Evolutionary conservation across 1,284 basidiomycete species (phyloP), one percentile per base, ranked within the genome.

Genomic region (Stygiomarasmius scandens): DNA sequence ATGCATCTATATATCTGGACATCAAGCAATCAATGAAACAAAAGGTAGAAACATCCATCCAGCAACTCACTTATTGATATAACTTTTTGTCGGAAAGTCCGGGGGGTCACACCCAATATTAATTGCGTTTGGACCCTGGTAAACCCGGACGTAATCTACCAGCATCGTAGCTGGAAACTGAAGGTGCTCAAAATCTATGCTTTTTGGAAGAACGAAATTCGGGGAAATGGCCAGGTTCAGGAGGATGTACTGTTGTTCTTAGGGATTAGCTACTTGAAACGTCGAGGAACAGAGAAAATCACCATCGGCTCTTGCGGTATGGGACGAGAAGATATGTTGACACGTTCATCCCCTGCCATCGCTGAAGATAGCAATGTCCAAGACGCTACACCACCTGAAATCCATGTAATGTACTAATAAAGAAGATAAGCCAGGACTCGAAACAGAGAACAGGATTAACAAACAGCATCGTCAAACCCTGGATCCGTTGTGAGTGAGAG

Each of bases 301-400:
- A 80, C 78, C 83, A 87, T 84, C 2, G 85, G 85, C 67, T 88
- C 87, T 58, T 83, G 78, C 0, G 87, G 76, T 20, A 92, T 78
- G 2, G 81, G 74, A 16, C 90, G 76, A 55, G 82, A 76, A 3
- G 78, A 77, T 23, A 91, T 84, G 51, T 84, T 69, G 27, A 81
- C 78, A 0, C 66, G 54, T 0, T 70, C 49, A 61, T 88, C 81
- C 3, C 86, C 77, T 1, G 76, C 84, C 59, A 90, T 73, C 0
- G 82, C 89, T 11, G 70, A 75, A 9, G 71, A 78, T 43, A 79
- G 76, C 44, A 92, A 61, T 5, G 81, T 85, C 86, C 85, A 92
- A 36, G 83, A 74, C 46, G 74, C 69, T 58, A 77, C 73, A 60
- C 73, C 74, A 52, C 82, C 74, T 53, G 77, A 76, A 1, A 84